Percentiles rank a stretch among this genome's conserved stretches.
Conservation (phyloP, 139 green algal species). For the Micractinium conductrix region DNA sequence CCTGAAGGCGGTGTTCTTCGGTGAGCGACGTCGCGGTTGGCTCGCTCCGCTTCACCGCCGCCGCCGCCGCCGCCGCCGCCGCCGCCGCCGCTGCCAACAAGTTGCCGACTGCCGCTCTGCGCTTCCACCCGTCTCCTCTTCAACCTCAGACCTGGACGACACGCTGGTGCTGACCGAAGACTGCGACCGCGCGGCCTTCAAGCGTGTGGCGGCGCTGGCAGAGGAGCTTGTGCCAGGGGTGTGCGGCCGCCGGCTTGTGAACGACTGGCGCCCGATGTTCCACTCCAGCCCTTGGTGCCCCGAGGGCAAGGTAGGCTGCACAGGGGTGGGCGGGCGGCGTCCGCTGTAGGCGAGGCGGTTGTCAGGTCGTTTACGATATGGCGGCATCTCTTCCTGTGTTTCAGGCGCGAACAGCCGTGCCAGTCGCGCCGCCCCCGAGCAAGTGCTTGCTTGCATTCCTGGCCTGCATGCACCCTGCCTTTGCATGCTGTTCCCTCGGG, state of each 20-base stretch:
- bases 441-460: background rate
- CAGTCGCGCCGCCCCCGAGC: no score
- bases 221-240: conserved; percentile 26
- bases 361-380: background rate
- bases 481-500: background rate
- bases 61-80: no score
- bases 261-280: conserved; percentile 36
- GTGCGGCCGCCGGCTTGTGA: conserved; percentile 15
- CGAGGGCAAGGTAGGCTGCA: conserved; percentile 37
- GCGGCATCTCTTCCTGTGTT: background rate
- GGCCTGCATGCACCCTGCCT: background rate
- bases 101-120: no score
- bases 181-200: conserved; percentile 30
- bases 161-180: conserved; percentile 53
- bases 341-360: no score
- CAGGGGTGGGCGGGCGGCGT: background rate
- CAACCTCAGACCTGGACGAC: conserved; percentile 55
- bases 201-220: conserved; percentile 31
- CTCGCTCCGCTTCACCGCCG: no score
- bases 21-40: no score
- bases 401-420: no score
- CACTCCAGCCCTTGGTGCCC: conserved; percentile 46
- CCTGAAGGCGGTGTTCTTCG: no score
- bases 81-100: no score
- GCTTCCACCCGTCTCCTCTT: no score